These are phyloP conservation scores for Gynandropsis gynandra DNA, from an alignment of 345 rosid species.

Conservation along the genomic window DNA sequence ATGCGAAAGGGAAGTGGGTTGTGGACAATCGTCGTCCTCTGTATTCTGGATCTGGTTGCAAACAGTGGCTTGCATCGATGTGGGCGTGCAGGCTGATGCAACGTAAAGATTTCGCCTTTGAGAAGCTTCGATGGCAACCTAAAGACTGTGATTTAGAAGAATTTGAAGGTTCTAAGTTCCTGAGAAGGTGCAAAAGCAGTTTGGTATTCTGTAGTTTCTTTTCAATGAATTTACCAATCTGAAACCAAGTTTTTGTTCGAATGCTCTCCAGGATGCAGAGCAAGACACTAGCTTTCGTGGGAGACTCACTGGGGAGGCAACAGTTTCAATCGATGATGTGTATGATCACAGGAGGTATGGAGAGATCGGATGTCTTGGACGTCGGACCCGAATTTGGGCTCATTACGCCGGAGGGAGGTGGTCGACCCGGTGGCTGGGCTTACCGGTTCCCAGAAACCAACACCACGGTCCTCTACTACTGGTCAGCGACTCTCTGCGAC, in stretches of 20 bases:
- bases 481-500: slow-evolving; percentile 73
- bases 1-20: slow-evolving; percentile 92
- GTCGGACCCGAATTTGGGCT: slow-evolving; percentile 59
- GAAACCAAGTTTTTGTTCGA: slow-evolving; percentile 2
- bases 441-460: slow-evolving; percentile 59
- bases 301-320: slow-evolving; percentile 83
- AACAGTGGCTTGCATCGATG: slow-evolving; percentile 84
- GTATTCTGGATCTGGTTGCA: slow-evolving; percentile 77
- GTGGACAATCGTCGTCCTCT: slow-evolving; percentile 58
- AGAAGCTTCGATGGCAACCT: slow-evolving; percentile 78
- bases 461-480: slow-evolving; percentile 62
- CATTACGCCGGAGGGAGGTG: slow-evolving; percentile 37
- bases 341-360: slow-evolving; percentile 61
- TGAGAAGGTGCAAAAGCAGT: slow-evolving; percentile 45
- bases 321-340: slow-evolving; percentile 82
- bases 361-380: slow-evolving; percentile 39
- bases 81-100: slow-evolving; percentile 95
- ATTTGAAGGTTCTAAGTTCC: slow-evolving; percentile 65
- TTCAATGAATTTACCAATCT: slow-evolving; percentile 17
- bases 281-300: slow-evolving; percentile 77
- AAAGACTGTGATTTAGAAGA: slow-evolving; percentile 72
- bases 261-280: slow-evolving; percentile 46
- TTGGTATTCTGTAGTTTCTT: not conserved
- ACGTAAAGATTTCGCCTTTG: slow-evolving; percentile 75
- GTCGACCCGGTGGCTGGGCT: slow-evolving; percentile 76